Conservation (phyloP, 805 yeast genomes). For the Saccharomycopsis selenospora region DNA sequence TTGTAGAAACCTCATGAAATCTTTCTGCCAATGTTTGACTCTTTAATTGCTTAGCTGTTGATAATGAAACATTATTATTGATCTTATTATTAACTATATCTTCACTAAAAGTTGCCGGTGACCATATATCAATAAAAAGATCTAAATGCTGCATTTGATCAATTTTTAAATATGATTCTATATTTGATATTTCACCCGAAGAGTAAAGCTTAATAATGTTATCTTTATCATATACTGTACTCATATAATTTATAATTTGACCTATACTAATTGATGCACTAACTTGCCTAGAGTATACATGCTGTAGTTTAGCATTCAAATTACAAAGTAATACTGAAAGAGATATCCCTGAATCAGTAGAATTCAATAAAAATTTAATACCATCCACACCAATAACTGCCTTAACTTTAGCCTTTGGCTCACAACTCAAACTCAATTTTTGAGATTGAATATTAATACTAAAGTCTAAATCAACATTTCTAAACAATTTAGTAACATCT, state of each 20-base stretch:
- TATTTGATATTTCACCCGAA: constrained; percentile 46
- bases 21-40: constrained; percentile 36
- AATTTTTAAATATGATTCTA: constrained; percentile 59
- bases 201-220: constrained; percentile 36
- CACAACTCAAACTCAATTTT: constrained; percentile 73
- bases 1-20: constrained; percentile 50
- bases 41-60: constrained; percentile 1
- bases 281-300: constrained; percentile 81
- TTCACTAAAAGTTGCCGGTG: constrained; percentile 33
- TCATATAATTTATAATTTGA: background rate
- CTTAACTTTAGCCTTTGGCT: constrained; percentile 88
- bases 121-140: constrained; percentile 78
- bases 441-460: constrained; percentile 67
- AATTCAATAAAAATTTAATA: constrained; percentile 49
- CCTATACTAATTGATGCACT: constrained; percentile 62
- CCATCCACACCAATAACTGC: constrained; percentile 73
- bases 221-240: constrained; percentile 28
- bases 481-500: constrained; percentile 40
- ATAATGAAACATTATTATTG: background rate
- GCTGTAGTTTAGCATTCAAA: constrained; percentile 70
- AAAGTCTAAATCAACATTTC: constrained; percentile 53
- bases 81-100: constrained; percentile 21
- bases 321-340: constrained; percentile 44
- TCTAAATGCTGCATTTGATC: constrained; percentile 85
- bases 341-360: constrained; percentile 31